Base-by-base conservation (phyloP, 306 rosid genomes). In the Cyclanthera cordifolia region DNA sequence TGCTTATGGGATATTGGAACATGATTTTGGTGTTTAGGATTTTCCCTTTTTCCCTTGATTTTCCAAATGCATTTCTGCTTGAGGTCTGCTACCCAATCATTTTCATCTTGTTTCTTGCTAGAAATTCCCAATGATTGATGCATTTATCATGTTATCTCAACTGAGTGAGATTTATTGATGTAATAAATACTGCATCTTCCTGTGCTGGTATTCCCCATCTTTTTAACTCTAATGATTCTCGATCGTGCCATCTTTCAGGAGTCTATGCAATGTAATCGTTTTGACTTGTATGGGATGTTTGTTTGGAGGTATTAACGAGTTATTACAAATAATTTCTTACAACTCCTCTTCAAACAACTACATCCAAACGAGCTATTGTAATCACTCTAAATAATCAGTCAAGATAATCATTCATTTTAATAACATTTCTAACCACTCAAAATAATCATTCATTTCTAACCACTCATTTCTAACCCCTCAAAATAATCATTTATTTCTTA, bases 41-140 rank as follows among this genome's bases (percentile, higher is more conserved):
- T 43, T 43, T 43, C 48, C 48, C 12, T 43, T 43, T 43, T 43
- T 4, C 16, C 3, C 12, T 43, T 11, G 16, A 43, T 10, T 43
- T 34, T 34, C 41, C 16, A 43, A 43, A 43, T 43, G 48, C 1
- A 2, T 43, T 10, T 10, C 1, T 9, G 11, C 20, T 63, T 5
- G 0, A 10, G n/a, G 11, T 9, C 5, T 61, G 69, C 30, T 39
- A 61, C 32, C 70, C 70, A 64, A 64, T 64, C 52, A 23, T 61
- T 61, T 61, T 45, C 6, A 64, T 65, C 20, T 65, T 24, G 39
- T 64, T 43, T 34, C 70, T 41, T 23, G 53, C 53, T 65, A 14
- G 3, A 65, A 43, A 43, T 45, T 19, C 13, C 14, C 7, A 53
- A 65, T 21, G 23, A 43, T 43, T 43, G 41, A 34, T 34, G 21